A percentile compares a stretch with the other conserved stretches of the same genome.
Evolutionary conservation across 192 early-diverging fungal species (phyloP).

Genomic region (Mortierella claussenii): DNA sequence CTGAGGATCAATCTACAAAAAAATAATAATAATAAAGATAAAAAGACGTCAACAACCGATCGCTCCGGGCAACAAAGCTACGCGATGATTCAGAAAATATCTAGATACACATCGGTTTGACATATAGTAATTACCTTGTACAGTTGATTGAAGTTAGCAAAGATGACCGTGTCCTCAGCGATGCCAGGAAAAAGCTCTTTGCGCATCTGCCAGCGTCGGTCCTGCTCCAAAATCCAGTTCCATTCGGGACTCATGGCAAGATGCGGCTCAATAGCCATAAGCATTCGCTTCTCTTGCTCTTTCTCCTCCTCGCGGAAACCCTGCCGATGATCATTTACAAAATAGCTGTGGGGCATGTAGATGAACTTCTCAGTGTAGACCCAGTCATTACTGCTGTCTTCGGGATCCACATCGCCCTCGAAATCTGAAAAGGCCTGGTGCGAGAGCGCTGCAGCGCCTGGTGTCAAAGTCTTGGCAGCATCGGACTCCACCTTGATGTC

Average conservation of each 20-base stretch:
- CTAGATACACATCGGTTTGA: background rate
- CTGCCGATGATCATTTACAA: constrained; percentile 95
- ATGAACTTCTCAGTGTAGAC: constrained; percentile 90
- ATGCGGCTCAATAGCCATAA: constrained; percentile 39
- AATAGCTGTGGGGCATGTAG: constrained; percentile 93
- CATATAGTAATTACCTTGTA: constrained; percentile 75
- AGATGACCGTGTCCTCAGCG: constrained; percentile 86
- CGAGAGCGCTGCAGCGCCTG: background rate
- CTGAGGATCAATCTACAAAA: constrained; percentile 79
- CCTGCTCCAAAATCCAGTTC: constrained; percentile 83
- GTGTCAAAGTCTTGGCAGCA: constrained; percentile 1
- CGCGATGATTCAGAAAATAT: too few relatives aligned
- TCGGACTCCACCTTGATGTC: constrained; percentile 36
- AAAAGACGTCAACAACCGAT: background rate
- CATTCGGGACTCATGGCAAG: constrained; percentile 48
- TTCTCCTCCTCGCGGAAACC: constrained; percentile 88
- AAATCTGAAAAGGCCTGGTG: constrained; percentile 54
- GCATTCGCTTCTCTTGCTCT: constrained; percentile 43
- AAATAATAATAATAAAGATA: background rate
- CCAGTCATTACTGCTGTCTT: constrained; percentile 66
- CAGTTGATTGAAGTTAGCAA: constrained; percentile 97
- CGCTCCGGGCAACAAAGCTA: too few relatives aligned
- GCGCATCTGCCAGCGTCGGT: constrained; percentile 85
- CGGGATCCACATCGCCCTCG: constrained; percentile 67
- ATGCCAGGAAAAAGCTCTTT: constrained; percentile 85